Base-by-base conservation (phyloP, 257 asterid species). In the Salvia miltiorrhiza region DNA sequence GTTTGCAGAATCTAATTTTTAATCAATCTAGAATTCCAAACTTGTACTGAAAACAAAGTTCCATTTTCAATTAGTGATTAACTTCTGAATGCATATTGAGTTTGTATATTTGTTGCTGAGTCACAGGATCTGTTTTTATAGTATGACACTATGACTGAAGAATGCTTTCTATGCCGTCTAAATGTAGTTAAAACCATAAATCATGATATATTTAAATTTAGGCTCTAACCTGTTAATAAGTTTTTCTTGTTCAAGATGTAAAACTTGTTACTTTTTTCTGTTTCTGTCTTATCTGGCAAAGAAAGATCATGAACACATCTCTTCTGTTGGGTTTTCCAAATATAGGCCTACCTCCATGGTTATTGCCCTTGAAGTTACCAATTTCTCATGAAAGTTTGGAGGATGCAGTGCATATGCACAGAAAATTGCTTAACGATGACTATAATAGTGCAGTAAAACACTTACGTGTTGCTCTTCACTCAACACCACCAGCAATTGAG, bases 261-360 rank as follows among this genome's bases (percentile, higher is more conserved):
- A 10, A 63, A 39, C 47, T 16, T 43, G 35, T n/a, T 23, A 16
- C 32, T 9, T 73, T 59, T 49, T 28, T 2, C 26, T 26, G 32
- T 68, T 56, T 67, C 28, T 1, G 39, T 71, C n/a, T 11, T 67
- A 69, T 80, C 55, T 12, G 50, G 41, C 45, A 23, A 53, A 70
- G 70, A 45, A 26, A 54, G 35, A 44, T 17, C 65, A 60, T 70
- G 63, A 56, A 63, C 10, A 26, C 67, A 48, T 72, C 26, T 75
- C 39, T 37, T 26, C 32, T 63, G 47, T 32, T 39, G 13, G 49
- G 58, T 52, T 65, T 69, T 63, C 66, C 69, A 14, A 49, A 17
- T 68, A 20, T 69, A 93, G 97, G 94, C 73, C 80, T 90, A 53
- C 95, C 96, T 19, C 77, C 87, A 59, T 88, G 96, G 95, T 64